These are phyloP conservation scores for Penicillium vulpinum DNA, from an alignment of 2,329 filamentous ascomycete genomes.

Conservation along the genomic window DNA sequence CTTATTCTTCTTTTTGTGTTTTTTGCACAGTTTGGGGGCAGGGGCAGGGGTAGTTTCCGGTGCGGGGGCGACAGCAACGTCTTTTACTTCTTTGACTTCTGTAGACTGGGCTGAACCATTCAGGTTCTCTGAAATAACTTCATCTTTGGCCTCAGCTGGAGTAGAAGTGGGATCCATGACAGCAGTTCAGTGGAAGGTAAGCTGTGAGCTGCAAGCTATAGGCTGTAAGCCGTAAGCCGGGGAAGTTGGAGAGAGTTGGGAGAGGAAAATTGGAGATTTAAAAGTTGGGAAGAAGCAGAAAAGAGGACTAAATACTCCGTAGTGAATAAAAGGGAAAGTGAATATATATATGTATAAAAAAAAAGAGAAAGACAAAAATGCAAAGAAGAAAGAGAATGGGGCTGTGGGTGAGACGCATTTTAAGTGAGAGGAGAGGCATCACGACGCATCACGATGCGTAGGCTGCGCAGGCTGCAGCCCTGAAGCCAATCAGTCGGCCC, in stretches of 20 bases:
- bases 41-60: constrained; percentile 20
- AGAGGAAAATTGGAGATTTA: background rate
- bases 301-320: background rate
- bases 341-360: no score
- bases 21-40: constrained; percentile 34
- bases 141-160: constrained; percentile 31
- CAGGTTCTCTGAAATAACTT: constrained; percentile 30
- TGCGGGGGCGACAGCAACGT: constrained; percentile 16
- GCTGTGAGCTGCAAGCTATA: background rate
- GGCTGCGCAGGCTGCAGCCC: constrained; percentile 5
- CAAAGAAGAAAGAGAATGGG: constrained; percentile 7
- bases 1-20: constrained; percentile 29
- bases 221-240: background rate
- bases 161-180: constrained; percentile 24
- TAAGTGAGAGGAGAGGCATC: constrained; percentile 6
- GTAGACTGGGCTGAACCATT: constrained; percentile 18
- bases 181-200: background rate
- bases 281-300: background rate
- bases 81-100: constrained; percentile 10
- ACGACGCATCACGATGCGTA: background rate
- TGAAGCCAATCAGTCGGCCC: constrained; percentile 10
- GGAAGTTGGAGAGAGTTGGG: background rate
- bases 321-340: background rate
- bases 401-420: constrained; percentile 14
- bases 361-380: background rate